Conservation (phyloP, 75 land plant genomes). For the Sequoiadendron giganteum region DNA sequence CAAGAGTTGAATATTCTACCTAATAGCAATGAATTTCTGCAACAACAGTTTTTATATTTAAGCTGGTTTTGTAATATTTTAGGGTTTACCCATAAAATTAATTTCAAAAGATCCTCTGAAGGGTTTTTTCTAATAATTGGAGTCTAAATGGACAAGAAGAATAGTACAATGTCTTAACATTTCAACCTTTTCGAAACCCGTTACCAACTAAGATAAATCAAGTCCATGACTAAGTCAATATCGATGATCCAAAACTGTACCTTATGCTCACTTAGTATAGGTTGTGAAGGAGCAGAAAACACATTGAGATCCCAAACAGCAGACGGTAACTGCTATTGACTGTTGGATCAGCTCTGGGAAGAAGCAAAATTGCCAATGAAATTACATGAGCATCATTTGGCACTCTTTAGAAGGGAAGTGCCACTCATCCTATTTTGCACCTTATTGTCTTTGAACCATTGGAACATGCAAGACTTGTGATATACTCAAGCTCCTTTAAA, state of each 20-base stretch:
- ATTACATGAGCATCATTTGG: background rate
- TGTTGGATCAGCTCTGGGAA: background rate
- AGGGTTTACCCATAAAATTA: background rate
- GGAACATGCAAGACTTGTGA: too few species aligned
- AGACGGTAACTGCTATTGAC: background rate
- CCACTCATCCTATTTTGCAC: background rate
- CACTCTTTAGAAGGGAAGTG: background rate
- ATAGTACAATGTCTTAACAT: background rate
- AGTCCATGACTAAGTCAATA: background rate
- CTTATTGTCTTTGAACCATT: too few species aligned
- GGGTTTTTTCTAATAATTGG: background rate
- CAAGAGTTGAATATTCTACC: background rate
- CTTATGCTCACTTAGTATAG: background rate
- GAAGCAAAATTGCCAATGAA: background rate
- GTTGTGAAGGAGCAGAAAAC: background rate
- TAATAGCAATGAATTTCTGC: background rate
- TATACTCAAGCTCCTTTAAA: too few species aligned
- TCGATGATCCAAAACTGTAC: background rate
- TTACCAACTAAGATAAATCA: background rate
- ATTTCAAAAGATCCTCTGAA: too few species aligned
- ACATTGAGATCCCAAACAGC: background rate
- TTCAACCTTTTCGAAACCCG: background rate
- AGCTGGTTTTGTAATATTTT: background rate
- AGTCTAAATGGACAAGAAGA: background rate
- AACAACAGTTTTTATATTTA: background rate